Evolutionary conservation across 345 rosid species (phyloP), one percentile per base, ranked within the genome.

Genomic region (Aethionema arabicum): DNA sequence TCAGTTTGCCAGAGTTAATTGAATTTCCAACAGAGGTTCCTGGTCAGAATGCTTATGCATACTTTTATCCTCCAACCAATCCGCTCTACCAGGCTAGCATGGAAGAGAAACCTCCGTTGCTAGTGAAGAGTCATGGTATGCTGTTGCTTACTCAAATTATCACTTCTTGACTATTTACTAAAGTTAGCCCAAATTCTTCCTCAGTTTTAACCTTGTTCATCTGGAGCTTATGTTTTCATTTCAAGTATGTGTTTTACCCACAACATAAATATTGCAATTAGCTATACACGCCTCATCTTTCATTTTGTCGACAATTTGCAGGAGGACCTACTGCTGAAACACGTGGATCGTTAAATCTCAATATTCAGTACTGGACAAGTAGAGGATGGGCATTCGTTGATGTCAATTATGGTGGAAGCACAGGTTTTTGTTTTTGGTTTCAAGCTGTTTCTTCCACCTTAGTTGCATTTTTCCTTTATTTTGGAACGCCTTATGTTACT

Each of bases 381-480:
- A 79, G 99, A 54, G 99, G 99, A 56, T 93, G 99, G 99, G 97
- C 97, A 41, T 73, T 83, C 63, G 97, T 85, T 66, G 99, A 90
- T 77, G 97, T 93, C 52, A 93, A 90, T 63, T 93, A 90, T 56
- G 99, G 97, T 65, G 99, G 97, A 82, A 93, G 99, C 91, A 87
- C 97, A 58, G 99, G 99, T 93, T 70, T 63, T 90, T 83, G 53
- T 7, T 37, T 33, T 33, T 52, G 33, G 10, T 52, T 35, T 27
- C 50, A 67, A 49, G 13, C 7, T 65, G 11, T 27, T 46, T 52
- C 62, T 61, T 15, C 53, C 21, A 47, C 52, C 35, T 56, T 21
- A 52, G 43, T 10, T 31, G 16, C 21, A 57, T 6, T 29, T n/a
- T 11, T 31, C 58, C 42, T 5, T 5, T 9, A 33, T 10, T 53